Conservation (phyloP, 2,329 filamentous ascomycete genomes). For the Neophaeococcomyces mojaviensis region DNA sequence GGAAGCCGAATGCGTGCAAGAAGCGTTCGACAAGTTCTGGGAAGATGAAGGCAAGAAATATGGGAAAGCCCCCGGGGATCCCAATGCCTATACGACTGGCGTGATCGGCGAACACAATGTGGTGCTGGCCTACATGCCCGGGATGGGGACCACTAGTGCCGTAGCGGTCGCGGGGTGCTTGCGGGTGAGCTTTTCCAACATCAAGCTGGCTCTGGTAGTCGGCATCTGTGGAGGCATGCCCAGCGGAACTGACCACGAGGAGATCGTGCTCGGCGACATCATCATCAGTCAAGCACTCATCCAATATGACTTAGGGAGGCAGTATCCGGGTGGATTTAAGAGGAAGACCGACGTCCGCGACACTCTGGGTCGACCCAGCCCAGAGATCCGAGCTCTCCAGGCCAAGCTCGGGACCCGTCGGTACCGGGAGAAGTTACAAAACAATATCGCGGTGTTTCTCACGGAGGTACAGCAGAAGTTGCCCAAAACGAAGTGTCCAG, state of each 20-base stretch:
- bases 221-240: constrained; percentile 37
- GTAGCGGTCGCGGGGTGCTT: constrained; percentile 24
- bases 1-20: too few relatives aligned
- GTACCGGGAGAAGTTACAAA: background rate
- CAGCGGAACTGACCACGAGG: background rate
- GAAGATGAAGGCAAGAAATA: constrained; percentile 98
- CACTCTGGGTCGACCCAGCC: constrained; percentile 16
- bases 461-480: background rate
- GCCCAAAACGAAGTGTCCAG: constrained; percentile 22
- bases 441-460: constrained; percentile 2
- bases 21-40: constrained; percentile 99
- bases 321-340: constrained; percentile 21
- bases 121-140: constrained; percentile 18
- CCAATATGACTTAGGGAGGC: constrained; percentile 26
- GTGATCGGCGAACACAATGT: constrained; percentile 20
- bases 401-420: constrained; percentile 13
- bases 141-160: constrained; percentile 18
- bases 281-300: constrained; percentile 25
- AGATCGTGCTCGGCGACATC: constrained; percentile 29
- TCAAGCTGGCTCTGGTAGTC: constrained; percentile 31
- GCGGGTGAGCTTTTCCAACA: constrained; percentile 26
- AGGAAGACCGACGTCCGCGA: constrained; percentile 18
- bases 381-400: constrained; percentile 20
- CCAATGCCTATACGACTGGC: constrained; percentile 16
- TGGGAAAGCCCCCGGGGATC: constrained; percentile 81